phyloP scores from a whole-genome alignment of 2,329 filamentous ascomycete species.

The Paecilomyces variotii region DNA sequence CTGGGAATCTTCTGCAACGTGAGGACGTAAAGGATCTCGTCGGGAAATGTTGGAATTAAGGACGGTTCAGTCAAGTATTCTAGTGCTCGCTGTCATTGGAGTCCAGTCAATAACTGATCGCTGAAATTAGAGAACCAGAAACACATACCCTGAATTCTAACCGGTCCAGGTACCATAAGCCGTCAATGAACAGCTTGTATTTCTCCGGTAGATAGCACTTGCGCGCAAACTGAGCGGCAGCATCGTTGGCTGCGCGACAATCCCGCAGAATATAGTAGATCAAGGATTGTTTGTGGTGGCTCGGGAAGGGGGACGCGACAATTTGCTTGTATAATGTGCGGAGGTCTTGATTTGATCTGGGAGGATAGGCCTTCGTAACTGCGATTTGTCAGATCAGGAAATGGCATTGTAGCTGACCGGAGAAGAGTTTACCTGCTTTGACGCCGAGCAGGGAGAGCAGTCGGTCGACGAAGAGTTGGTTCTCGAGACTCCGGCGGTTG shows the following conservation, averaged over 20 bases:
- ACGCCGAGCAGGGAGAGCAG: conserved; percentile 64
- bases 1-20: conserved; percentile 50
- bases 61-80: conserved; percentile 73
- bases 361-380: conserved; percentile 64
- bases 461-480: conserved; percentile 70
- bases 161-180: conserved; percentile 72
- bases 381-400: not conserved
- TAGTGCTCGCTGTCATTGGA: conserved; percentile 49
- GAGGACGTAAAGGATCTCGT: conserved; percentile 68
- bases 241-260: conserved; percentile 48
- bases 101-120: conserved; percentile 6
- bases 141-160: conserved; percentile 54
- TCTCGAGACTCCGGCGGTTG: conserved; percentile 59
- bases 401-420: not conserved
- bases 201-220: conserved; percentile 61
- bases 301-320: conserved; percentile 54
- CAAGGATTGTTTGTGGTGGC: conserved; percentile 73
- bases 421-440: conserved; percentile 49
- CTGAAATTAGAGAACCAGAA: not conserved
- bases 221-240: conserved; percentile 52
- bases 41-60: conserved; percentile 70
- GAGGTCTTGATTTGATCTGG: conserved; percentile 59
- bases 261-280: conserved; percentile 80
- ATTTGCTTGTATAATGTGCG: conserved; percentile 64
- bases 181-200: conserved; percentile 74